A percentile compares a stretch with the other conserved stretches of the same genome.
phyloP scores from a whole-genome alignment of 257 asterid species.

The Anisodus acutangulus region DNA sequence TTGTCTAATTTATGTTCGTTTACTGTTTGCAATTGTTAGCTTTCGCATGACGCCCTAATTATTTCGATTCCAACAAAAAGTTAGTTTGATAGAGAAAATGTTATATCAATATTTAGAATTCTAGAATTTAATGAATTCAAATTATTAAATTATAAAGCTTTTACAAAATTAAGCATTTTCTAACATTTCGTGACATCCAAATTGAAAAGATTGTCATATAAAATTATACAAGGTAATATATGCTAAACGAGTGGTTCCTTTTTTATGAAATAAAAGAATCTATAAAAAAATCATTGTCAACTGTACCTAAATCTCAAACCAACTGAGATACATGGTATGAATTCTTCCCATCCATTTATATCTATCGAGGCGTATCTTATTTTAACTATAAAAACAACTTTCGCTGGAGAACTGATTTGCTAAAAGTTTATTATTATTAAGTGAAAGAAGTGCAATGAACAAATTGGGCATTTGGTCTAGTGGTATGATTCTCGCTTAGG shows the following conservation, averaged over 20 bases:
- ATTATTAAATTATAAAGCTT: background rate
- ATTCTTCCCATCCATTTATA: background rate
- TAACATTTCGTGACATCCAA: background rate
- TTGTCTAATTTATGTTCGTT: too few species aligned
- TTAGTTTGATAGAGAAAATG: background rate
- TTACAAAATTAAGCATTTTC: background rate
- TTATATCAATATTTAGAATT: background rate
- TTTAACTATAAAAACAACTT: too few species aligned
- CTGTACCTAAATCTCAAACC: background rate
- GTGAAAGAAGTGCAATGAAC: too few species aligned
- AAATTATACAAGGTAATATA: background rate
- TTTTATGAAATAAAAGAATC: background rate
- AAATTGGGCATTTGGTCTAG: conserved; percentile 77
- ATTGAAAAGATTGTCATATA: too few species aligned
- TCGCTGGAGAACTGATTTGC: too few species aligned
- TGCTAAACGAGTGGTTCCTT: background rate
- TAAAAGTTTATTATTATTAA: too few species aligned
- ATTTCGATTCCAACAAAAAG: too few species aligned
- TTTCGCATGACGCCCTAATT: too few species aligned
- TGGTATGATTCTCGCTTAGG: conserved; percentile 90
- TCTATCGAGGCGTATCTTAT: too few species aligned
- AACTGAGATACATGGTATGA: background rate
- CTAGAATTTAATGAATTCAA: background rate
- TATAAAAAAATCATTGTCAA: background rate
- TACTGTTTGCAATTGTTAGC: background rate